These are phyloP conservation scores for Ophiostoma piceae DNA, from an alignment of 2,329 filamentous ascomycete genomes.

Conservation along the genomic window DNA sequence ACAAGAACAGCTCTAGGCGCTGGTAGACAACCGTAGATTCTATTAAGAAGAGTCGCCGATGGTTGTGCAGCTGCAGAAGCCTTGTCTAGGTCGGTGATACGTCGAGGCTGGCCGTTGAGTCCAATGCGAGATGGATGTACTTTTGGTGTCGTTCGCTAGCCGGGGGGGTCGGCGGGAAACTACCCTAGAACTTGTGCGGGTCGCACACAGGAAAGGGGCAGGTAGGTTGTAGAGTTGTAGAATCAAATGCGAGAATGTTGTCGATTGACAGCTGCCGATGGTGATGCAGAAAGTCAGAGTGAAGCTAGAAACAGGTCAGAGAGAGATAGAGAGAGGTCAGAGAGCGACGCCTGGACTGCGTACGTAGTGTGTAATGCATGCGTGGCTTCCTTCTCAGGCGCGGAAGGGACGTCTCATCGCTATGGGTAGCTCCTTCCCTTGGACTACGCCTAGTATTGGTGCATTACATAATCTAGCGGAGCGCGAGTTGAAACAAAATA, in stretches of 20 bases:
- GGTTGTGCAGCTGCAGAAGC: background rate
- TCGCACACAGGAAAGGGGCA: conserved; percentile 1
- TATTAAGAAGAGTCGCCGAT: background rate
- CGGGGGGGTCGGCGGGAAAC: background rate
- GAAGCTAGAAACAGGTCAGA: background rate
- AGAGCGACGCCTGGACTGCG: conserved; percentile 3
- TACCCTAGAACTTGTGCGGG: conserved; percentile 9
- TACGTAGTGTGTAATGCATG: conserved; percentile 8
- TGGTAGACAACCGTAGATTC: background rate
- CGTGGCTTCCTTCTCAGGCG: conserved; percentile 13
- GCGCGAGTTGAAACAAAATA: conserved; percentile 1
- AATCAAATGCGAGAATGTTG: background rate
- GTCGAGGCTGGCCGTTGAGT: background rate
- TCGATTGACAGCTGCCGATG: background rate
- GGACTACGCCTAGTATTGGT: background rate
- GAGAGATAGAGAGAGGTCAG: background rate
- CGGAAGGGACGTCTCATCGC: conserved; percentile 15
- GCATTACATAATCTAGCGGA: background rate
- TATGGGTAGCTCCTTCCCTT: conserved; percentile 7
- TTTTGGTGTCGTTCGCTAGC: background rate
- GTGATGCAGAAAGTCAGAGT: background rate
- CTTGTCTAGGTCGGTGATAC: background rate
- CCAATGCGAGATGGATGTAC: conserved; percentile 4
- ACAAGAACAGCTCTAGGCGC: background rate
- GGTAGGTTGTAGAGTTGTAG: background rate